Evolutionary conservation across 192 early-diverging fungal genomes (phyloP), one percentile per base, ranked within the genome.

Genomic region (Coemansia reversa): DNA sequence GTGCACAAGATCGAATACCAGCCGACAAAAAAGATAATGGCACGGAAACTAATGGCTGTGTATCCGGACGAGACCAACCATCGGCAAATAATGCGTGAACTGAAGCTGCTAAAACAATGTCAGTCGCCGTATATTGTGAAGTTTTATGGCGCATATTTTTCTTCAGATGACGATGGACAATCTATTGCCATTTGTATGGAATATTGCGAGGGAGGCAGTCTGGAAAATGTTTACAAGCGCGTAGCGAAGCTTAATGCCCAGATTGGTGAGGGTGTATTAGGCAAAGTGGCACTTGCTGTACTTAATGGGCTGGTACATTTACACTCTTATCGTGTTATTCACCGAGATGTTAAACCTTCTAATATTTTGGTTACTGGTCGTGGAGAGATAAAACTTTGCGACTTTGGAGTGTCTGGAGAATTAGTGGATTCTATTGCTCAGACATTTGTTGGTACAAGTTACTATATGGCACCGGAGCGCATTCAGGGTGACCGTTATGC

Each of bases 381-480:
- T 5, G 97, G 97, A 18, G 85, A 93, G 63, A 90, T 99, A 66
- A 99, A 99, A 68, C 86, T 99, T 27, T 95, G 93, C 55, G 96
- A 99, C 75, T 96, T 99, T 82, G 96, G 96, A 27, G 98, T 99
- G 6, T 92, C 90, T 7, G 93, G 93, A 9, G 88, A 97, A 74
- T 70, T 95, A 30, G 88, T 92, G 50, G 89, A 96, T 57, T 93
- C 93, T 11, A 70, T 90, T 24, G 98, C 94, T 5, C 86, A 92
- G 60, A 98, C 95, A 2, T 99, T 99, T 86, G 91, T 93, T 0
- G 98, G 98, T 20, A 99, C 98, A 18, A 90, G 90, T 70, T 92
- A 91, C 58, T 99, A 99, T 63, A 93, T 99, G 92, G 91, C 95
- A 50, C 97, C 97, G 50, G 97, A 99, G 71, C 87, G 97, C 32